phyloP scores from a whole-genome alignment of 208 protist genomes.

The Trichomonas vaginalis region DNA sequence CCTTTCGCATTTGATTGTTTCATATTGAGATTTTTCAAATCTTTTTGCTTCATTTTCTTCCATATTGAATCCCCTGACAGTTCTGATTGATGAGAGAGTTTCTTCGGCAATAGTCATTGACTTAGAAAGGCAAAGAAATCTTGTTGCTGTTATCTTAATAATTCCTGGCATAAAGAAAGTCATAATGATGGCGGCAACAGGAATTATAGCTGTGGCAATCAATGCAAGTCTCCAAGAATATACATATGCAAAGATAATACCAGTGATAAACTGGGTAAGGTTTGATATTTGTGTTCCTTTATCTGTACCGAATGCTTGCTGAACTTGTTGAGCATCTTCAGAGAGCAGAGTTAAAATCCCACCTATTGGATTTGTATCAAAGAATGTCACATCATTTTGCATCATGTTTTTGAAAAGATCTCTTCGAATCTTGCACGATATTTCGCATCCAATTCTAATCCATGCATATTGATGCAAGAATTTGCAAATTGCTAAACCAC shows the following conservation, averaged over 20 bases:
- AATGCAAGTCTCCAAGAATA: neutral
- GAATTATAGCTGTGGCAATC: neutral
- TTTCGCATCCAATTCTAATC: neutral
- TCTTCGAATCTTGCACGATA: neutral
- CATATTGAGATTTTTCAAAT: neutral
- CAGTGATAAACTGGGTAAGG: neutral
- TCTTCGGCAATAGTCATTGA: conserved; percentile 21
- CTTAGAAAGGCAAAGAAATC: neutral
- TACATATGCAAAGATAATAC: neutral
- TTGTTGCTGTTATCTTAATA: no score
- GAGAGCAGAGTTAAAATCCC: neutral
- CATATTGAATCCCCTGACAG: neutral
- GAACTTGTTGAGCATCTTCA: neutral
- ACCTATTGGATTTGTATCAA: neutral
- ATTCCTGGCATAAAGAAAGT: neutral
- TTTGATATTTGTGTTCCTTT: neutral
- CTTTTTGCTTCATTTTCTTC: neutral
- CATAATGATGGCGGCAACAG: neutral
- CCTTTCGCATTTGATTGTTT: neutral
- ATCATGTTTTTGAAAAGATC: neutral
- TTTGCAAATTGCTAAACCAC: neutral
- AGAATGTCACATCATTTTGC: neutral
- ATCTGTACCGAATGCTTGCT: neutral
- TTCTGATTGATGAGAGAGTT: conserved; percentile 15
- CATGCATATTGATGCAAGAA: neutral